A percentile compares a stretch with the other conserved stretches of the same genome.
Conservation (phyloP, 345 rosid genomes). For the Raphanus raphanistrum region DNA sequence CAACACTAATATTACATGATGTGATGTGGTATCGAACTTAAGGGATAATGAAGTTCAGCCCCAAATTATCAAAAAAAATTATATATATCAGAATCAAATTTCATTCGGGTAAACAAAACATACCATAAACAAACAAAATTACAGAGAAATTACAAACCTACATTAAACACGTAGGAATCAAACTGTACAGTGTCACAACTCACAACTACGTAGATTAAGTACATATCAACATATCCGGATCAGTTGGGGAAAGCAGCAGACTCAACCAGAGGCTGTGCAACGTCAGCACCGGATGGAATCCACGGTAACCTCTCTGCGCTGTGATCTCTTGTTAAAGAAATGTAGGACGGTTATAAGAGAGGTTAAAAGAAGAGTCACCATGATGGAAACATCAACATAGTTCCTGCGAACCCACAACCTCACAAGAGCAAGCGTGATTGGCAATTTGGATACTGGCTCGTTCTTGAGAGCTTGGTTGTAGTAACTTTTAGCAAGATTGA, state of each 20-base stretch:
- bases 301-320: constrained; percentile 48
- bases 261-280: constrained; percentile 17
- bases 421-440: constrained; percentile 69
- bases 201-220: background rate
- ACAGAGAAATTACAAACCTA: too few relatives aligned
- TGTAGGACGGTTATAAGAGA: constrained; percentile 66
- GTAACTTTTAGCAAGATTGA: constrained; percentile 89
- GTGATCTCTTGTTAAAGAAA: constrained; percentile 55
- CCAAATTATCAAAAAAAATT: too few relatives aligned
- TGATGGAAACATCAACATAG: constrained; percentile 51
- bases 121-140: too few relatives aligned
- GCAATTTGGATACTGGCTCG: constrained; percentile 70
- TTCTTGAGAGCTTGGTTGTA: constrained; percentile 82
- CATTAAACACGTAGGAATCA: too few relatives aligned
- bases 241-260: background rate
- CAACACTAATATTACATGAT: too few relatives aligned
- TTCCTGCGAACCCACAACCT: constrained; percentile 81
- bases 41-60: too few relatives aligned
- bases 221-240: background rate
- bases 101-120: too few relatives aligned
- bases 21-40: too few relatives aligned
- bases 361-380: constrained; percentile 69
- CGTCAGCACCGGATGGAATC: constrained; percentile 13
- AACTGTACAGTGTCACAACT: background rate
- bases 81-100: too few relatives aligned